Conservation (phyloP, 257 asterid species). For the Phtheirospermum japonicum region DNA sequence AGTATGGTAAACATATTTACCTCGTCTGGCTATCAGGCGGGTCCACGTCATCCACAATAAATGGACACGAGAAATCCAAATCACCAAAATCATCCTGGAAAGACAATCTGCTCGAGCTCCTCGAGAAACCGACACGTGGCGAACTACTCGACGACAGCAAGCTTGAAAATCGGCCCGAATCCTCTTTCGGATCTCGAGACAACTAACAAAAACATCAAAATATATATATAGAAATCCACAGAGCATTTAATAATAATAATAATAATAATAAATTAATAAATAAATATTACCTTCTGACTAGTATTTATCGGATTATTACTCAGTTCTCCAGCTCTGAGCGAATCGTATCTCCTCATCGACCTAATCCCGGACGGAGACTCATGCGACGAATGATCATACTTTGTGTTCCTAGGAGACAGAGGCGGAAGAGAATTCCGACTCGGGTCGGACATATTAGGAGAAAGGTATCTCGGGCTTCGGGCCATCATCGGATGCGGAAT, state of each 20-base stretch:
- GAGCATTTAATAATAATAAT: not conserved
- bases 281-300: conserved; percentile 58
- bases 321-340: conserved; percentile 59
- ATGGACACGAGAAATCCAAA: conserved; percentile 78
- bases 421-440: conserved; percentile 87
- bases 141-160: conserved; percentile 86
- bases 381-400: conserved; percentile 72
- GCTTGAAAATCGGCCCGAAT: conserved; percentile 94
- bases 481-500: conserved; percentile 82
- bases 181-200: conserved; percentile 80
- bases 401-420: conserved; percentile 65
- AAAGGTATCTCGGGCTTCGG: conserved; percentile 70
- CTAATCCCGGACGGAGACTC: conserved; percentile 77
- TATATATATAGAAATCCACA: conserved; percentile 5
- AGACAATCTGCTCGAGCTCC: conserved; percentile 94
- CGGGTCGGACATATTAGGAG: conserved; percentile 90
- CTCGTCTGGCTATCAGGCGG: conserved; percentile 62
- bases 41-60: conserved; percentile 95
- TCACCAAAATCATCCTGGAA: conserved; percentile 93
- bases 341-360: conserved; percentile 63
- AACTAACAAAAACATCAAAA: conserved; percentile 39
- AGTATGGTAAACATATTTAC: conserved; percentile 34
- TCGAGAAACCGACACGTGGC: conserved; percentile 88
- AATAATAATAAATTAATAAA: conserved; percentile 21
- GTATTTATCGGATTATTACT: conserved; percentile 45